phyloP scores from a whole-genome alignment of 1,284 basidiomycete species.

The Pholiota adiposa region DNA sequence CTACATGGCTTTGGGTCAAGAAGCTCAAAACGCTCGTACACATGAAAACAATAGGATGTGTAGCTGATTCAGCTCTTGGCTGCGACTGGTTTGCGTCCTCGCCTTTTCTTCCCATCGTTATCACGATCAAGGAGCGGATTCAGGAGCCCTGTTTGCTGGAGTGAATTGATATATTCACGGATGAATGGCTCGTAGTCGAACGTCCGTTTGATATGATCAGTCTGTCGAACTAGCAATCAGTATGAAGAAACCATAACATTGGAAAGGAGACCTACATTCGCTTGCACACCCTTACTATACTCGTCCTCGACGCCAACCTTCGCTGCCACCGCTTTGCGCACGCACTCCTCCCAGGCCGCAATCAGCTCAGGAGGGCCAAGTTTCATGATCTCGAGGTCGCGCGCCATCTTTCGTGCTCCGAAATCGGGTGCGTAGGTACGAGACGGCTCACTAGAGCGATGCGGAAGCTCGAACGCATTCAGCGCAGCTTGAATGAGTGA shows the following conservation, averaged over 20 bases:
- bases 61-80: neutral
- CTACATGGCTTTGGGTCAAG: no score
- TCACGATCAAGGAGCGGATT: constrained; percentile 44
- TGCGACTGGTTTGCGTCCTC: neutral
- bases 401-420: constrained; percentile 45
- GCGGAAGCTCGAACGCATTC: constrained; percentile 32
- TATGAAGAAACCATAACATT: neutral
- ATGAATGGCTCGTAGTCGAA: constrained; percentile 68
- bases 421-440: constrained; percentile 47
- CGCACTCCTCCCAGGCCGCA: constrained; percentile 50
- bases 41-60: no score
- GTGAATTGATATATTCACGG: constrained; percentile 43
- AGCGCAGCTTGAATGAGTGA: constrained; percentile 34
- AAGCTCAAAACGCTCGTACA: no score
- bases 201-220: constrained; percentile 58
- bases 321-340: constrained; percentile 43
- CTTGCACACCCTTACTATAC: constrained; percentile 43
- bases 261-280: constrained; percentile 42
- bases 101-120: constrained; percentile 32
- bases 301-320: constrained; percentile 57
- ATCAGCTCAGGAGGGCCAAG: constrained; percentile 41
- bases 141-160: constrained; percentile 53
- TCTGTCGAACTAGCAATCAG: constrained; percentile 34
- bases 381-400: constrained; percentile 48
- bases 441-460: constrained; percentile 28